phyloP scores from a whole-genome alignment of 176 grass and related monocot genomes.

The Triticum turgidum region DNA sequence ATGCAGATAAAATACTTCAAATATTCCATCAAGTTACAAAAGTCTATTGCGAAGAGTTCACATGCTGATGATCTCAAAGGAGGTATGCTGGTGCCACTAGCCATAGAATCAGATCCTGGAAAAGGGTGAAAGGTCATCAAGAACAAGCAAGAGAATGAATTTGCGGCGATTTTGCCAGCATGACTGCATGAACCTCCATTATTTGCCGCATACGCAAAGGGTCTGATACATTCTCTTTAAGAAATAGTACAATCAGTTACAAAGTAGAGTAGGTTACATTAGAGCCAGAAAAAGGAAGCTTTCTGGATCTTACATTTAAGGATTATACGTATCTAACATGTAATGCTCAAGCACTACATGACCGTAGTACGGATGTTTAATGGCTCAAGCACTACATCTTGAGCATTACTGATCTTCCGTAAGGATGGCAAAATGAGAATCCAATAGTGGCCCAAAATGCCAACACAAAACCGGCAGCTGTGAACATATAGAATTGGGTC shows the following conservation, averaged over 20 bases:
- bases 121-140: conserved; percentile 49
- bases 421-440: not conserved
- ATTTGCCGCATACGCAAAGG: not conserved
- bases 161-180: not conserved
- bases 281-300: too few relatives aligned
- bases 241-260: too few relatives aligned
- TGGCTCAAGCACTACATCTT: not conserved
- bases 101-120: conserved; percentile 29
- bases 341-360: too few relatives aligned
- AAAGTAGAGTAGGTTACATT: too few relatives aligned
- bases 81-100: conserved; percentile 67
- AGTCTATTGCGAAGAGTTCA: conserved; percentile 57
- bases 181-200: not conserved
- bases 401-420: not conserved
- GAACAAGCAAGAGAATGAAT: conserved; percentile 62
- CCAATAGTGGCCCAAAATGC: not conserved
- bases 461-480: not conserved
- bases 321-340: too few relatives aligned
- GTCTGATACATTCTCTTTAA: too few relatives aligned
- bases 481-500: not conserved
- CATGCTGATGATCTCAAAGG: conserved; percentile 52
- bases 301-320: too few relatives aligned
- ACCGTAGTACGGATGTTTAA: too few relatives aligned
- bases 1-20: conserved; percentile 84
- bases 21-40: conserved; percentile 78